Conservation (phyloP, 768 basidiomycete genomes). For the Rhodotorula kratochvilovae region DNA sequence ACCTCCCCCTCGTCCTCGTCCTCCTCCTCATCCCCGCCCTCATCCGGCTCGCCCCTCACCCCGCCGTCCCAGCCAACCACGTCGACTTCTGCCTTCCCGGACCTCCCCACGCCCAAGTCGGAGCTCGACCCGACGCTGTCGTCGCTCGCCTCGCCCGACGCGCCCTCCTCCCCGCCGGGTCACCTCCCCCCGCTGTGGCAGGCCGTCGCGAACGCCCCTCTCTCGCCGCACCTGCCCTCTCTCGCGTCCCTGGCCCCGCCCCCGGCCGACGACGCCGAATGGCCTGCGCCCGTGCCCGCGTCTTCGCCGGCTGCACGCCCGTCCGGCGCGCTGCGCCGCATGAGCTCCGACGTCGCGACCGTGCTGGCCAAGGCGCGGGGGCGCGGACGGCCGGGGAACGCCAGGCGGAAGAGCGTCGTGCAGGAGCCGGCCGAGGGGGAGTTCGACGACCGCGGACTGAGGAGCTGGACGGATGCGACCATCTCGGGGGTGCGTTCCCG, state of each 20-base stretch:
- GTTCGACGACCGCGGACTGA: slow-evolving; percentile 9
- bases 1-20: background rate
- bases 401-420: background rate
- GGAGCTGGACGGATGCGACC: slow-evolving; percentile 33
- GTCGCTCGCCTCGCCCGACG: background rate
- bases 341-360: slow-evolving; percentile 8
- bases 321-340: background rate
- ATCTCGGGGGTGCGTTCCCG: slow-evolving; percentile 18
- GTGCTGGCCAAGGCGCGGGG: background rate
- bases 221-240: background rate
- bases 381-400: background rate
- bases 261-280: background rate
- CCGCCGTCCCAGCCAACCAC: background rate
- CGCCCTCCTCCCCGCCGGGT: background rate
- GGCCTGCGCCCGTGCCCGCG: background rate
- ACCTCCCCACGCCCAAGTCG: slow-evolving; percentile 9
- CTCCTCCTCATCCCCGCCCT: background rate
- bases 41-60: background rate
- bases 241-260: background rate
- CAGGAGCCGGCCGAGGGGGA: background rate
- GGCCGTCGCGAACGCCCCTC: background rate
- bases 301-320: background rate
- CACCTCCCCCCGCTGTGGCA: background rate
- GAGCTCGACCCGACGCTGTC: slow-evolving; percentile 4
- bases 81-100: background rate